Evolutionary conservation across 2,329 filamentous ascomycete genomes (phyloP), one percentile per base, ranked within the genome.

Genomic region (Hypomyces rosellus): DNA sequence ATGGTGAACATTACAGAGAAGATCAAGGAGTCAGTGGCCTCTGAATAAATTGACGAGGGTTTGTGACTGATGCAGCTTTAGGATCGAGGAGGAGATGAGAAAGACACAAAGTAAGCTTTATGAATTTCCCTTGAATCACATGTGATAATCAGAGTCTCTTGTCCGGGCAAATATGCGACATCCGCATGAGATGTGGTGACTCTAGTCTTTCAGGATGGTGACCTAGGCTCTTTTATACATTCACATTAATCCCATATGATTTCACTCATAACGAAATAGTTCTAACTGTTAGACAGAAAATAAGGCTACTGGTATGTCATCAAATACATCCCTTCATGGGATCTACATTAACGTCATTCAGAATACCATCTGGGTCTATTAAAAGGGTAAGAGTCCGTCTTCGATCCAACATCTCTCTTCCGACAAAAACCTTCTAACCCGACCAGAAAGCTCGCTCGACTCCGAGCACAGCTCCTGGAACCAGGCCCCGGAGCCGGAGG

Each of bases 1-100:
- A 99, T 99, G 93, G 93, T 97, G 71, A 97, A 97, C 76, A 99
- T 99, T 60, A 97, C 93, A 59, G 95, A 99, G 50, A 97, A 96
- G 81, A 99, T 99, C 76, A 99, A 99, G 80, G 93, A 97, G 92
- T 96, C 73, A 65, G 85, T 68, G 16, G 30, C 16, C 15, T 33
- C 20, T 41, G 7, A 9, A 12, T 6, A 13, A 15, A 34, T 36
- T 16, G 25, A 20, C 15, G 16, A 14, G 5, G 45, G 54, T 40
- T 50, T 48, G 48, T 48, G 39, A 55, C 61, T 65, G 55, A 65
- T 50, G 30, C 16, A 41, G 46, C 51, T n/a, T 48, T 61, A 96
- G 92, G 84, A 99, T 99, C 65, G 93, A 99, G 81, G 91, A 96
- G 74, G 93, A 99, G 86, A 99, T 99, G 93, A 85, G 82, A 70